Conservation (phyloP, 495 filamentous ascomycete genomes). For the Astrocystis sublimbata region DNA sequence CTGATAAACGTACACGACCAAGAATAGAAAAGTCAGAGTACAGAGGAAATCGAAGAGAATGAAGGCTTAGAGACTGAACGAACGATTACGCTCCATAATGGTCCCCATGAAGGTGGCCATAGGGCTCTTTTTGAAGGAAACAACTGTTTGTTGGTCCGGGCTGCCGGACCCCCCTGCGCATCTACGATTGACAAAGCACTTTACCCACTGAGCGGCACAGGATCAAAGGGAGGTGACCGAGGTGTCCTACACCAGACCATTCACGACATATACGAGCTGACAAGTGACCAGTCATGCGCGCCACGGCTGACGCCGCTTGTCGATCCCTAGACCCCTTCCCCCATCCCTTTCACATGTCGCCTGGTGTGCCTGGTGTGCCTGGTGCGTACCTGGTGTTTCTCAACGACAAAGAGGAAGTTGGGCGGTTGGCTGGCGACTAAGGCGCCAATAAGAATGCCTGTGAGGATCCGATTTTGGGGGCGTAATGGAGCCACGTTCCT, state of each 20-base stretch:
- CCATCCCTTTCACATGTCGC: slow-evolving; percentile 16
- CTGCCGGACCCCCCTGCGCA: not conserved
- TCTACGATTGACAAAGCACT: slow-evolving; percentile 3
- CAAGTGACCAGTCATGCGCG: slow-evolving; percentile 19
- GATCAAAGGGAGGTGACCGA: slow-evolving; percentile 5
- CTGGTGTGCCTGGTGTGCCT: not conserved
- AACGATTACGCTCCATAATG: not conserved
- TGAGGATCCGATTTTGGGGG: not conserved
- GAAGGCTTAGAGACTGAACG: not conserved
- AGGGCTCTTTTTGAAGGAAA: slow-evolving; percentile 8
- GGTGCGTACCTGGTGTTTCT: not conserved
- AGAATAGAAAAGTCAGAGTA: not conserved
- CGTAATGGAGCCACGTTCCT: slow-evolving; percentile 1
- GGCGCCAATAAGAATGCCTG: slow-evolving; percentile 25
- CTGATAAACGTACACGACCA: not conserved
- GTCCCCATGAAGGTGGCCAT: not conserved
- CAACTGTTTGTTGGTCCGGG: not conserved
- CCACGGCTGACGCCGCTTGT: slow-evolving; percentile 6
- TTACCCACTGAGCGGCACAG: slow-evolving; percentile 7
- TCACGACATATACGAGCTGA: slow-evolving; percentile 17
- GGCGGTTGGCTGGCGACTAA: slow-evolving; percentile 19
- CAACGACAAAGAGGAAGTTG: slow-evolving; percentile 28
- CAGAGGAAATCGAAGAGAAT: not conserved
- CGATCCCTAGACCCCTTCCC: slow-evolving; percentile 23
- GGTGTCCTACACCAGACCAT: slow-evolving; percentile 25